Base-by-base conservation (phyloP, 2,329 filamentous ascomycete genomes). In the Penicillium brasilianum region DNA sequence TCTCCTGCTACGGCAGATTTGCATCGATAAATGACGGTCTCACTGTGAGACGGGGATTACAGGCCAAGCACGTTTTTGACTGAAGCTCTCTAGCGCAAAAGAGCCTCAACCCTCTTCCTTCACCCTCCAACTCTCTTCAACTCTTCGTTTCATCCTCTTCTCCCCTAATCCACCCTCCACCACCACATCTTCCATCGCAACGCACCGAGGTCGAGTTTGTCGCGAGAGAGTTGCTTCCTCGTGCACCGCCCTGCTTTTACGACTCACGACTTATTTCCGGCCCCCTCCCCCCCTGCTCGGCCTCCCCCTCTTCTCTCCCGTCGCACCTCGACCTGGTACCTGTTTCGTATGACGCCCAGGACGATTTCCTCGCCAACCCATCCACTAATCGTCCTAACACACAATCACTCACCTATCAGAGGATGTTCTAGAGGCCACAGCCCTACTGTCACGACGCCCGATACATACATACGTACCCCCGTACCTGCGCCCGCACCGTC, bases 311-410 rank as follows among this genome's bases (percentile, higher is more conserved):
- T 18, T 51, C 49, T 34, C 20, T 55, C 46, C 44, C 57, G 55
- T 63, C 51, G 25, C 55, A 50, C 55, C 52, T 51, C 46, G 46
- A 64, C 54, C 43, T 62, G 55, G 34, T 51, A 51, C 37, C 28
- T 52, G 46, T 36, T 52, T 44, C 48, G 48, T 34, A 52, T 58
- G 48, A 51, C 50, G 44, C 39, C 41, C 41, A 22, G 39, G 49
- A 55, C 51, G 50, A 30, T 32, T 10, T 28, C 46, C 28, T 52
- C 43, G 49, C 58, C 60, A 34, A 28, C 54, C 14, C 55, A 55
- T 64, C 61, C 50, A 37, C 56, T 8, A 32, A 43, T 53, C 39
- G 13, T 18, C 25, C 37, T 61, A 28, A 36, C 44, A 13, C 16
- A 13, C 37, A 13, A 46, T 39, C 41, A 4, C 50, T 30, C 51